Percentiles rank a stretch among this genome's conserved stretches.
phyloP scores from a whole-genome alignment of 371 early-diverging fungal genomes.

The Mucor mucedo region DNA sequence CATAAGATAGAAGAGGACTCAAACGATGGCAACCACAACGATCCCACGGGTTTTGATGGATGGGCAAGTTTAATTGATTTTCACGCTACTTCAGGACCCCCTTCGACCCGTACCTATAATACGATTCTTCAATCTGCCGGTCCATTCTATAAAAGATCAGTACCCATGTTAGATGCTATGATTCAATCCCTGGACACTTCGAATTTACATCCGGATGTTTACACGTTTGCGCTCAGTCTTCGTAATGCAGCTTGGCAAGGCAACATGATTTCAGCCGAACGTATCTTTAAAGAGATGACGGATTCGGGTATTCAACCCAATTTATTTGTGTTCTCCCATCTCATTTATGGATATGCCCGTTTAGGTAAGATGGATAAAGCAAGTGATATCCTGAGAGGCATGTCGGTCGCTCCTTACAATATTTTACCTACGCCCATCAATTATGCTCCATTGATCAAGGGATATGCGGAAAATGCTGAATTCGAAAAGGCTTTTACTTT shows the following conservation, averaged over 20 bases:
- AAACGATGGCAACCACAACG: neutral
- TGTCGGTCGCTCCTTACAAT: slow-evolving; percentile 28
- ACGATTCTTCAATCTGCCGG: slow-evolving; percentile 38
- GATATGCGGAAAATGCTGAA: slow-evolving; percentile 39
- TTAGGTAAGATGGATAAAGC: slow-evolving; percentile 39
- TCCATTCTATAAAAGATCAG: slow-evolving; percentile 18
- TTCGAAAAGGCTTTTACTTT: slow-evolving; percentile 40
- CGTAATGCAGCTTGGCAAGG: slow-evolving; percentile 39
- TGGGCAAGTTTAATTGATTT: slow-evolving; percentile 18
- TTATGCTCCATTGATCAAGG: slow-evolving; percentile 42
- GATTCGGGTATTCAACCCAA: slow-evolving; percentile 40
- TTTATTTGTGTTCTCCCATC: slow-evolving; percentile 42
- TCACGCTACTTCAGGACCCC: neutral
- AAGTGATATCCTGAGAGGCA: slow-evolving; percentile 23
- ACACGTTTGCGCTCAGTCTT: slow-evolving; percentile 40
- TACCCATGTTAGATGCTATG: slow-evolving; percentile 4
- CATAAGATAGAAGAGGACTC: neutral
- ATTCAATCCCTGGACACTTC: slow-evolving; percentile 20
- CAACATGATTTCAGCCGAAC: slow-evolving; percentile 41
- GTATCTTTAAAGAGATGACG: slow-evolving; percentile 36
- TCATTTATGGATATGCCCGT: slow-evolving; percentile 41
- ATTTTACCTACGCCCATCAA: slow-evolving; percentile 33
- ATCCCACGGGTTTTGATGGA: slow-evolving; percentile 12
- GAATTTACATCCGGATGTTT: slow-evolving; percentile 30
- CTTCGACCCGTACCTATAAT: slow-evolving; percentile 41